phyloP scores from a whole-genome alignment of 2,329 filamentous ascomycete species.

The Aspergillus sp. region DNA sequence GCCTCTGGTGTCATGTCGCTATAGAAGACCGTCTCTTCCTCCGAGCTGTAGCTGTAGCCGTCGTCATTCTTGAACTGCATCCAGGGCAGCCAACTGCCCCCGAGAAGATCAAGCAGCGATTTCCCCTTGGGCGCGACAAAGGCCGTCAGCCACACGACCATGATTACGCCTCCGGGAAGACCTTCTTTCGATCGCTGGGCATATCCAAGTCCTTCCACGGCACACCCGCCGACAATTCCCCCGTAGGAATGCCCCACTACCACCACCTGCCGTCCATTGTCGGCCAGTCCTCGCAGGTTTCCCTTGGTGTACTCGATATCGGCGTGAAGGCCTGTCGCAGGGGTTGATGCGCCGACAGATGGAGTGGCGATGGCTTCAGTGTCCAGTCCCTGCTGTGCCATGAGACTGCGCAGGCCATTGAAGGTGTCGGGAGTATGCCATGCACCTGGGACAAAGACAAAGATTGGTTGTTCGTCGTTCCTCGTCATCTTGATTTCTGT shows the following conservation, averaged over 20 bases:
- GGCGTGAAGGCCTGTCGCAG: not conserved
- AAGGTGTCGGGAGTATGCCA: slow-evolving; percentile 7
- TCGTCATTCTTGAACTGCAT: not conserved
- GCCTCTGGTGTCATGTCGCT: not conserved
- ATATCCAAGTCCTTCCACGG: not conserved
- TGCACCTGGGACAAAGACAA: slow-evolving; percentile 7
- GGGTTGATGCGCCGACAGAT: not conserved
- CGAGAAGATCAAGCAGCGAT: not conserved
- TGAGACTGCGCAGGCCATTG: not conserved
- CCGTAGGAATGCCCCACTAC: slow-evolving; percentile 10
- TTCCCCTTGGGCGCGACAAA: slow-evolving; percentile 1
- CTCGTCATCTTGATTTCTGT: no score
- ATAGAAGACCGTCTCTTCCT: slow-evolving; percentile 1
- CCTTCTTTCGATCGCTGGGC: not conserved
- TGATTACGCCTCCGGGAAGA: not conserved
- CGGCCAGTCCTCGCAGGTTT: not conserved
- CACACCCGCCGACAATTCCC: not conserved
- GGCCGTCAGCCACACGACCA: not conserved
- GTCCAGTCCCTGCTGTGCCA: not conserved
- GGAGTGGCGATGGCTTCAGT: not conserved
- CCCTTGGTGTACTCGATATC: not conserved
- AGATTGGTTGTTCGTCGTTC: not conserved
- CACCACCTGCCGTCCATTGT: not conserved
- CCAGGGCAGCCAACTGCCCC: not conserved
- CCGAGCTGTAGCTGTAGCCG: not conserved